Percentiles rank a stretch among this genome's conserved stretches.
Conservation (phyloP, 2,329 filamentous ascomycete genomes). For the Allantophomopsis lycopodina region DNA sequence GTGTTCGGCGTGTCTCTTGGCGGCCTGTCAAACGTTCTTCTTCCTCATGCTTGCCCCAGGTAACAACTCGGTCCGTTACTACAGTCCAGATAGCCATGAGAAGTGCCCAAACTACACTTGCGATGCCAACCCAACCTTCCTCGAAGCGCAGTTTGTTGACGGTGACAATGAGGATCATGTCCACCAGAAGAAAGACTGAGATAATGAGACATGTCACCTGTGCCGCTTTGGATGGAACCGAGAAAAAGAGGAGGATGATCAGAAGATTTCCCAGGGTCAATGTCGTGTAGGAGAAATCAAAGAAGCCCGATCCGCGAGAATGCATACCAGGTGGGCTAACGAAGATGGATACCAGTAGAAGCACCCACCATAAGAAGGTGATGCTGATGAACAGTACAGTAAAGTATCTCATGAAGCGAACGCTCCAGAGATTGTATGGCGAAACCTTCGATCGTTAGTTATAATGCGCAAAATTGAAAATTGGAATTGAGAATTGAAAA, state of each 20-base stretch:
- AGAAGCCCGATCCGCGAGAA: slow-evolving; percentile 83
- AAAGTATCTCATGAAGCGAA: slow-evolving; percentile 66
- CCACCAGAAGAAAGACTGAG: slow-evolving; percentile 51
- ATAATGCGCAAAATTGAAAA: background rate
- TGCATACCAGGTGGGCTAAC: slow-evolving; percentile 80
- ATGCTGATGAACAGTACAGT: slow-evolving; percentile 63
- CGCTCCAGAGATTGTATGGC: slow-evolving; percentile 89
- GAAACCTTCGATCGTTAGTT: slow-evolving; percentile 36
- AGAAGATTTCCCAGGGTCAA: slow-evolving; percentile 64
- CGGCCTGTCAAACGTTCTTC: slow-evolving; percentile 87
- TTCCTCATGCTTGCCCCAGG: slow-evolving; percentile 86
- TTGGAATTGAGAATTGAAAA: slow-evolving; percentile 1
- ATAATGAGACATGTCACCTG: slow-evolving; percentile 60
- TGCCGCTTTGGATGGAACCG: slow-evolving; percentile 67
- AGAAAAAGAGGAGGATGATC: slow-evolving; percentile 74
- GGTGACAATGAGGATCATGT: slow-evolving; percentile 67
- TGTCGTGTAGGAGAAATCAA: slow-evolving; percentile 72
- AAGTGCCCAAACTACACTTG: slow-evolving; percentile 71
- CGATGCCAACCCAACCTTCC: slow-evolving; percentile 85
- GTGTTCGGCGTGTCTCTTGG: slow-evolving; percentile 67
- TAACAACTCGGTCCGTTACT: slow-evolving; percentile 65
- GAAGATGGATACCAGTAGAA: slow-evolving; percentile 81
- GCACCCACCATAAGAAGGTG: slow-evolving; percentile 83
- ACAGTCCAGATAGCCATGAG: slow-evolving; percentile 71
- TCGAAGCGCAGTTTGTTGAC: slow-evolving; percentile 65